These are phyloP conservation scores for Clavispora phyllophila DNA, from an alignment of 805 yeast genomes.

Conservation along the genomic window DNA sequence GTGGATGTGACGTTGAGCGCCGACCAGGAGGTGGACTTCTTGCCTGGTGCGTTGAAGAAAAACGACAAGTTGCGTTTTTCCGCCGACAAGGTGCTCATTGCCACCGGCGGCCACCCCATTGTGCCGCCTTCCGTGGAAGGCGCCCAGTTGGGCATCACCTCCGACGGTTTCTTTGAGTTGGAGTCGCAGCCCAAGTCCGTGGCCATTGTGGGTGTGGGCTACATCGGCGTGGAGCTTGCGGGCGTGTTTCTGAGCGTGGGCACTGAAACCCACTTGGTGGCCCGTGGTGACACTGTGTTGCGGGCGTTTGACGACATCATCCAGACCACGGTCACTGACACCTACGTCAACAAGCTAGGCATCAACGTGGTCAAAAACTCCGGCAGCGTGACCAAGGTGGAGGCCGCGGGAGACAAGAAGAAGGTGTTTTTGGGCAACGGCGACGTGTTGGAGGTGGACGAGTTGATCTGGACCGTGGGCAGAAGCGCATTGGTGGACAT, in stretches of 20 bases:
- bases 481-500: conserved; percentile 72
- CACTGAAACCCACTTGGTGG: conserved; percentile 76
- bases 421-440: conserved; percentile 37
- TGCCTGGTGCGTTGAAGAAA: conserved; percentile 32
- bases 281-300: conserved; percentile 87
- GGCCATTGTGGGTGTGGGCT: conserved; percentile 96
- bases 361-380: conserved; percentile 71
- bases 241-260: conserved; percentile 92
- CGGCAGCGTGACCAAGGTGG: conserved; percentile 36
- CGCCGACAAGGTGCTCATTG: conserved; percentile 80
- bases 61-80: conserved; percentile 58
- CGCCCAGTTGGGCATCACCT: conserved; percentile 73
- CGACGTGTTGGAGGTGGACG: conserved; percentile 54
- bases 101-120: conserved; percentile 88
- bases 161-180: conserved; percentile 87
- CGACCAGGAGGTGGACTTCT: conserved; percentile 35
- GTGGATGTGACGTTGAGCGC: conserved; percentile 64
- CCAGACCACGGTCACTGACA: conserved; percentile 72
- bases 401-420: conserved; percentile 31
- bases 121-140: conserved; percentile 72
- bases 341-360: conserved; percentile 72
- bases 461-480: conserved; percentile 90
- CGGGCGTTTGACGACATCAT: conserved; percentile 83
- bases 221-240: conserved; percentile 92
- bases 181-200: conserved; percentile 84